Base-by-base conservation (phyloP, 805 yeast species). In the Schizosaccharomyces octosporus region DNA sequence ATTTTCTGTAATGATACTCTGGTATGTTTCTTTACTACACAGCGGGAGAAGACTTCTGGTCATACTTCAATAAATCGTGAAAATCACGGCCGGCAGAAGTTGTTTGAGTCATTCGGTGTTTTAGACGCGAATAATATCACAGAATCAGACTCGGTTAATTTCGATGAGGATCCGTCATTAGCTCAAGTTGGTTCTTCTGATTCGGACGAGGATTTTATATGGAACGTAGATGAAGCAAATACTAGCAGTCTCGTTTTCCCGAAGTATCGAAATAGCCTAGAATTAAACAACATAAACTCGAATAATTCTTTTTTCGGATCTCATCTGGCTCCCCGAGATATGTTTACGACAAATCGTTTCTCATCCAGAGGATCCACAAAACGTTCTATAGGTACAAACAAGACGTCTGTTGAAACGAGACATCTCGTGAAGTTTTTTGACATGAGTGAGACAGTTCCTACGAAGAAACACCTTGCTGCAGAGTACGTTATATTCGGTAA, bases 1-100 rank as follows among this genome's bases (percentile, higher is more conserved):
- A 74, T 80, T 1, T 89, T 96, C 95, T 77, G 94, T 13, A 78
- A 80, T 2, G 96, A 96, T 0, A 80, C 80, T 63, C 73, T 89
- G 60, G 83, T 89, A 0, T 86, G 95, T 68, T 89, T 89, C 67
- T 87, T 87, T 71, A 78, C 83, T 9, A 81, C 64, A 13, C 58
- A 84, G 0, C 79, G 79, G 60, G 75, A 72, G 59, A 29, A 51
- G 5, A 24, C 36, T 29, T 17, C 31, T 7, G 36, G 36, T 5
- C 36, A 21, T 21, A 17, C 36, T 17, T 19, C 57, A 24, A 29
- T 17, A 73, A 62, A 43, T 59, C 67, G 72, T 74, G 48, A 72
- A 74, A 65, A 73, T 72, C 66, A 71, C 72, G 55, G 71, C 69
- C 42, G 57, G 19, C 57, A 51, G 27, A 51, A 51, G n/a, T 29